Conservation (phyloP, 306 rosid species). For the Alnus glutinosa region DNA sequence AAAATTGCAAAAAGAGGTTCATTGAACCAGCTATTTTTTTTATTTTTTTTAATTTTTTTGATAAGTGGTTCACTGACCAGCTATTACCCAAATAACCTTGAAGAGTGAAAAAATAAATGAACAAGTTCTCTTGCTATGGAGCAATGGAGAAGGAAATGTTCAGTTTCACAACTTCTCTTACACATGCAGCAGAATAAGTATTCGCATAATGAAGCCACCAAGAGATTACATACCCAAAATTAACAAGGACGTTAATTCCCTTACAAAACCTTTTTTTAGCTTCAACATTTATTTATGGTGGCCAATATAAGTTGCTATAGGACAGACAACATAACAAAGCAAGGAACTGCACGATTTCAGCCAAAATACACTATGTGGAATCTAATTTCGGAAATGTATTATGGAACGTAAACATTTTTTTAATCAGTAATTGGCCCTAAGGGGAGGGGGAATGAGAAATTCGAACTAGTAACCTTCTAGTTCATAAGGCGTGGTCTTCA, state of each 20-base stretch:
- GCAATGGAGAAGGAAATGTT: too few species aligned
- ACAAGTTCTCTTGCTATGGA: too few species aligned
- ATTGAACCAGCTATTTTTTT: too few species aligned
- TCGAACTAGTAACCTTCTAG: too few species aligned
- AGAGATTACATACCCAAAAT: neutral
- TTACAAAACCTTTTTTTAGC: neutral
- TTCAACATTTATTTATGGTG: neutral
- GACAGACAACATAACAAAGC: neutral
- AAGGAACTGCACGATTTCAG: neutral
- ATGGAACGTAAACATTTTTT: too few species aligned
- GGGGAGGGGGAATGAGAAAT: too few species aligned
- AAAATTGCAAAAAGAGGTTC: neutral
- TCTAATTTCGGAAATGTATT: neutral
- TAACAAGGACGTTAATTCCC: neutral
- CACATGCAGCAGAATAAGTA: neutral
- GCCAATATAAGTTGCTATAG: neutral
- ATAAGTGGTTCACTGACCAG: neutral
- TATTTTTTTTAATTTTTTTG: too few species aligned
- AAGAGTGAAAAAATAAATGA: neutral
- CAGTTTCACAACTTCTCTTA: too few species aligned
- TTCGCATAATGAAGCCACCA: neutral
- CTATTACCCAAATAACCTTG: neutral
- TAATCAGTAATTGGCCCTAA: too few species aligned
- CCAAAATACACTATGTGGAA: neutral
- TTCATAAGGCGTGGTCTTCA: too few species aligned